Evolutionary conservation across 306 rosid species (phyloP), one percentile per base, ranked within the genome.

Genomic region (Malus asiatica): DNA sequence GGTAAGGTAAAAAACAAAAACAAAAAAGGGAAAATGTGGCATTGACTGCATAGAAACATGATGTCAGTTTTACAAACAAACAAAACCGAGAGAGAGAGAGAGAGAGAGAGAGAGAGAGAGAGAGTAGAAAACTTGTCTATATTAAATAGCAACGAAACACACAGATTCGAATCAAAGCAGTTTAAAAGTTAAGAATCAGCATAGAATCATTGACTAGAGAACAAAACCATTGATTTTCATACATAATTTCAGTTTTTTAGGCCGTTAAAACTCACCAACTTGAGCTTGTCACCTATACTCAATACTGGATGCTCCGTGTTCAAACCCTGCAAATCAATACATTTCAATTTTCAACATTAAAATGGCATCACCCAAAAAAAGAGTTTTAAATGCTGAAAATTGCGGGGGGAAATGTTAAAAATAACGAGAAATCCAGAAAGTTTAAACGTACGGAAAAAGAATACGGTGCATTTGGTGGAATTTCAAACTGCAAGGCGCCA

Each of bases 401-500:
- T 19, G 25, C 22, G 10, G 42, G 5, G 5, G 6, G 8, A 81
- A 27, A 71, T 10, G 44, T 16, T n/a, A 20, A 8, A 71, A n/a
- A 20, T 22, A 65, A 19, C 18, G 8, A 2, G 6, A 62, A 33
- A 13, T 13, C 51, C 40, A 10, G 52, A 59, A 52, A 53, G 8
- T 30, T 58, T 61, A 44, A 64, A 84, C 87, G 68, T 86, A 93
- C 97, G 11, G 86, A 82, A 10, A 93, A 86, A 83, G 84, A 90
- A 81, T 89, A 93, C 7, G 90, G 93, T 15, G 91, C 88, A 72
- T 88, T 86, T 77, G 90, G 89, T 30, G 89, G 97, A 66, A 91
- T 55, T 68, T 87, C 83, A 77, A 89, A 65, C 66, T 72, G 78
- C 68, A 73, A 84, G 80, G 38, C 5, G 1, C 38, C 38, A 33